Conservation (phyloP, 805 yeast species). For the Grigorovia humatica region DNA sequence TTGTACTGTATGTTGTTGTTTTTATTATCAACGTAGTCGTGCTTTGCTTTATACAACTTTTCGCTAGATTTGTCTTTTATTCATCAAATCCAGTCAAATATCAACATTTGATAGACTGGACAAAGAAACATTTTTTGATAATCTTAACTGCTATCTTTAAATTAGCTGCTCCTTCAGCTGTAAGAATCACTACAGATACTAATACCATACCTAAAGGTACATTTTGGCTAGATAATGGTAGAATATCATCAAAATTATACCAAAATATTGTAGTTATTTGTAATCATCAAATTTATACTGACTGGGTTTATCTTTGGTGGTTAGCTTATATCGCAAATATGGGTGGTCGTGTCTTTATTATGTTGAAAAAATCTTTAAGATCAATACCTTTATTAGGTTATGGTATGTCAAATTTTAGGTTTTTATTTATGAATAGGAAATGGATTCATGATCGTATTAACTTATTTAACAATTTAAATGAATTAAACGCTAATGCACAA, state of each 20-base stretch:
- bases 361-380: slow-evolving; percentile 65
- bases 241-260: slow-evolving; percentile 27
- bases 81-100: slow-evolving; percentile 25
- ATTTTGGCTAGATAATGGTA: slow-evolving; percentile 19
- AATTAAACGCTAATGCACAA: slow-evolving; percentile 51
- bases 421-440: slow-evolving; percentile 71
- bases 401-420: slow-evolving; percentile 73
- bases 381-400: slow-evolving; percentile 68
- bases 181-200: slow-evolving; percentile 41
- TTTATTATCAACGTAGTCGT: slow-evolving; percentile 33
- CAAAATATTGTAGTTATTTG: slow-evolving; percentile 58
- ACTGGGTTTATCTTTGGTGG: slow-evolving; percentile 92
- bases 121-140: slow-evolving; percentile 50
- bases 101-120: slow-evolving; percentile 37
- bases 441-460: slow-evolving; percentile 69
- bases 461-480: slow-evolving; percentile 44
- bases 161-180: slow-evolving; percentile 40
- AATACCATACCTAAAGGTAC: slow-evolving; percentile 29
- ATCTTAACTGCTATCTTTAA: slow-evolving; percentile 43
- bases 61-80: slow-evolving; percentile 21
- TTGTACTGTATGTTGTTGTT: slow-evolving; percentile 13
- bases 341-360: slow-evolving; percentile 56
- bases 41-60: slow-evolving; percentile 37
- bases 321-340: slow-evolving; percentile 56
- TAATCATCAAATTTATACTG: slow-evolving; percentile 92